phyloP scores from a whole-genome alignment of 768 basidiomycete genomes.

The Cyclocybe aegerita region DNA sequence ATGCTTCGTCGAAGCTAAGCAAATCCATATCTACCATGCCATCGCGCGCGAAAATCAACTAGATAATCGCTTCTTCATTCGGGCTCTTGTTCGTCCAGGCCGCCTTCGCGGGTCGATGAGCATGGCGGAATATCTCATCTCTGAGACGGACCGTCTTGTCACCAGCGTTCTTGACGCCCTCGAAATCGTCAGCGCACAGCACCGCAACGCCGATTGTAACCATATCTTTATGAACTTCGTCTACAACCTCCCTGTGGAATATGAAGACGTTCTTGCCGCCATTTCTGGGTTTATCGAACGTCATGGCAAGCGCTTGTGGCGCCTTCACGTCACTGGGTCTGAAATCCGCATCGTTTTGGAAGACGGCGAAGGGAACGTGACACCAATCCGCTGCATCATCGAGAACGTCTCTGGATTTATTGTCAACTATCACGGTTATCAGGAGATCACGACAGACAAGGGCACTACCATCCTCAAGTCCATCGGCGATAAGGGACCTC shows the following conservation, averaged over 20 bases:
- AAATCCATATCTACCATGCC: conserved; percentile 97
- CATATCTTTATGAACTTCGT: conserved; percentile 99
- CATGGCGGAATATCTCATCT: conserved; percentile 96
- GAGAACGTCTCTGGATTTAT: conserved; percentile 99
- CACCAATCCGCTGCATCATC: conserved; percentile 95
- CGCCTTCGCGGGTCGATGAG: conserved; percentile 90
- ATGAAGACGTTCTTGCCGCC: conserved; percentile 95
- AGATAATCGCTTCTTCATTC: conserved; percentile 98
- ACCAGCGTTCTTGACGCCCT: conserved; percentile 92
- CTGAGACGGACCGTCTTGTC: conserved; percentile 96
- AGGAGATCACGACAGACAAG: conserved; percentile 96
- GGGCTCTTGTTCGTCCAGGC: conserved; percentile 94
- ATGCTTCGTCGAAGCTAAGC: conserved; percentile 95
- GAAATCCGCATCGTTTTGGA: conserved; percentile 96
- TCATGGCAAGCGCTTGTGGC: conserved; percentile 97
- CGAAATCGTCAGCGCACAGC: conserved; percentile 87
- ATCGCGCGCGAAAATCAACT: conserved; percentile 94
- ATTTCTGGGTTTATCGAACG: conserved; percentile 99
- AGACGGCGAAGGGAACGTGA: conserved; percentile 91
- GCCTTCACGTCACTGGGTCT: conserved; percentile 95
- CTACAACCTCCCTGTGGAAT: conserved; percentile 92
- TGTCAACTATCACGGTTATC: conserved; percentile 97
- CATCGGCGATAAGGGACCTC: conserved; percentile 95
- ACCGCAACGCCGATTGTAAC: conserved; percentile 94
- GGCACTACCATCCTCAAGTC: conserved; percentile 96